phyloP scores from a whole-genome alignment of 2,329 filamentous ascomycete genomes.

The Cryphonectria nitschkei region DNA sequence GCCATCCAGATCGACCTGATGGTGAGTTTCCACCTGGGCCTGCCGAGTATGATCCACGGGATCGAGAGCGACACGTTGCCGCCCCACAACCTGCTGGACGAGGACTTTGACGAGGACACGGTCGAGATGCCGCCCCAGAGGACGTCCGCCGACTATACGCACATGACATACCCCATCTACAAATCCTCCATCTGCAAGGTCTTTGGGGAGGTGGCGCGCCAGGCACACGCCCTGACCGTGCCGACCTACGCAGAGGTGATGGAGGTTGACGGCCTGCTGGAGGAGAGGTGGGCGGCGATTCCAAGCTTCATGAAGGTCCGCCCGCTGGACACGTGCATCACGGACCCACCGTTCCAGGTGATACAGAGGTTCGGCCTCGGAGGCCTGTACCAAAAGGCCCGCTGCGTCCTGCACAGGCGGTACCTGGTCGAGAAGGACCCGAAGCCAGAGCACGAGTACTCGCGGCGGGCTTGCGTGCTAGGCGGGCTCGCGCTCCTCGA shows the following conservation, averaged over 20 bases:
- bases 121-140: conserved; percentile 58
- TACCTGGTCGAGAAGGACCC: conserved; percentile 51
- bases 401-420: conserved; percentile 59
- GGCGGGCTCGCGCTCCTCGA: conserved; percentile 52
- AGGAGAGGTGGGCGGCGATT: conserved; percentile 49
- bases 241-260: conserved; percentile 55
- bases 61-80: conserved; percentile 66
- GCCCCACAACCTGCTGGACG: conserved; percentile 66
- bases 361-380: conserved; percentile 59
- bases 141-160: conserved; percentile 62
- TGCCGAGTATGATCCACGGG: conserved; percentile 63
- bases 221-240: conserved; percentile 52
- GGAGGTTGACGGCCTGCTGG: conserved; percentile 49
- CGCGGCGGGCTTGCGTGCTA: conserved; percentile 54
- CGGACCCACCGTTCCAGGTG: conserved; percentile 50
- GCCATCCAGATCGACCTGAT: conserved; percentile 64
- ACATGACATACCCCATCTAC: conserved; percentile 57
- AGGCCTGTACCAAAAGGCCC: conserved; percentile 57
- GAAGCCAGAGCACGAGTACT: conserved; percentile 54
- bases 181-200: conserved; percentile 53
- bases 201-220: conserved; percentile 54
- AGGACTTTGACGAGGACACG: conserved; percentile 64
- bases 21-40: conserved; percentile 68
- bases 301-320: conserved; percentile 54
- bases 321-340: conserved; percentile 52